Conservation (phyloP, 2,329 filamentous ascomycete genomes). For the Endothia cerciana region DNA sequence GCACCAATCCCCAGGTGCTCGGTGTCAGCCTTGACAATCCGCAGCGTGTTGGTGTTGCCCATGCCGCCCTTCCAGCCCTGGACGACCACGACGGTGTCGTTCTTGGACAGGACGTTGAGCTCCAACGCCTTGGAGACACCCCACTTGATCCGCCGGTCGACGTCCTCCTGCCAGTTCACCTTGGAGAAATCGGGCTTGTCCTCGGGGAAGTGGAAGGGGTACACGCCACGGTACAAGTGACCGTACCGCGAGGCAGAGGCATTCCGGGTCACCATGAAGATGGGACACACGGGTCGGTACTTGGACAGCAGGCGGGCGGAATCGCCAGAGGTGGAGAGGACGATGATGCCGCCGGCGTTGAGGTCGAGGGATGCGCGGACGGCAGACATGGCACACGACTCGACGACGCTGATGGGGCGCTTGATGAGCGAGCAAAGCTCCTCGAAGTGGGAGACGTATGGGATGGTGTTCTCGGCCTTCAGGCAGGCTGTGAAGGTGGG, state of each 20-base stretch:
- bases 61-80: conserved; percentile 92
- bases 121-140: conserved; percentile 85
- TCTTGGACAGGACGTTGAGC: conserved; percentile 74
- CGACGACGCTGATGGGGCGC: conserved; percentile 83
- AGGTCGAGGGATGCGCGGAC: conserved; percentile 95
- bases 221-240: conserved; percentile 96
- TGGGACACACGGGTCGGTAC: conserved; percentile 97
- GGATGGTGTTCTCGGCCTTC: conserved; percentile 95
- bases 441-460: conserved; percentile 95
- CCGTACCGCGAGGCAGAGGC: conserved; percentile 82
- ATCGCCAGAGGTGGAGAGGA: conserved; percentile 92
- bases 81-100: conserved; percentile 79
- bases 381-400: conserved; percentile 96
- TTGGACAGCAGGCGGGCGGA: conserved; percentile 96
- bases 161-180: conserved; percentile 98
- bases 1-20: conserved; percentile 62
- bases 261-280: conserved; percentile 98
- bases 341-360: conserved; percentile 93
- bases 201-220: conserved; percentile 94
- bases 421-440: conserved; percentile 85
- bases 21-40: conserved; percentile 64
- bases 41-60: conserved; percentile 86
- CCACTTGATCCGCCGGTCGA: conserved; percentile 97
- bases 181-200: conserved; percentile 91
- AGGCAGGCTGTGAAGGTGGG: conserved; percentile 63